Conservation (phyloP, 83 land plant genomes). For the Thuja plicata region DNA sequence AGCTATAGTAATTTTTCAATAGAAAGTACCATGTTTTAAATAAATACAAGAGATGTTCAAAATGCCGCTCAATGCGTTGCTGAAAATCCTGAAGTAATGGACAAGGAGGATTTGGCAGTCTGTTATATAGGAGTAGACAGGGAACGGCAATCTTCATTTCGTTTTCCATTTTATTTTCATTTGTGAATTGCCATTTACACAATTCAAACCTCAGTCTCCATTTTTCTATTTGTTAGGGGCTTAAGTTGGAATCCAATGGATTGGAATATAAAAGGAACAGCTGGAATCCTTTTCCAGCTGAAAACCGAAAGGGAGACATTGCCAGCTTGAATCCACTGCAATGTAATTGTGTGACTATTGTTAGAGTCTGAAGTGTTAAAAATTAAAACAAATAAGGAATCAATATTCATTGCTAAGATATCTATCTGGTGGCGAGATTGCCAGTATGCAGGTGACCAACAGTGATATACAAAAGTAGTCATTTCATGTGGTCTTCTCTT, state of each 20-base stretch:
- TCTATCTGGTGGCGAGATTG: background rate
- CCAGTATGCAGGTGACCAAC: background rate
- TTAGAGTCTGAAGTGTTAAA: background rate
- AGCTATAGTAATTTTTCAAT: background rate
- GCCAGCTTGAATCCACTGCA: background rate
- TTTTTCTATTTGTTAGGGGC: background rate
- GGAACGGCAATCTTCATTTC: background rate
- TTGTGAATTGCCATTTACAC: background rate
- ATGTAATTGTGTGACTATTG: background rate
- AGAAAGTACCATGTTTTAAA: background rate
- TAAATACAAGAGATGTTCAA: background rate
- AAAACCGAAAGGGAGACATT: background rate
- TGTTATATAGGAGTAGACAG: background rate
- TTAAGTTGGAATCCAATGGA: background rate
- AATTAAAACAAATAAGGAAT: background rate
- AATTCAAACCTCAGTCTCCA: background rate
- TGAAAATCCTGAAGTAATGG: background rate
- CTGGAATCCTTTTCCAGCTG: background rate
- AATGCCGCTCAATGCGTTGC: background rate
- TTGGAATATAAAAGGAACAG: background rate
- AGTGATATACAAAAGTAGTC: background rate
- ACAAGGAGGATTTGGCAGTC: background rate
- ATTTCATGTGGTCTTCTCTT: background rate
- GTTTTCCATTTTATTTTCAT: background rate
- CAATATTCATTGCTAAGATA: background rate